Conservation (phyloP, 140 eudicot genomes). For the Anethum foeniculum region DNA sequence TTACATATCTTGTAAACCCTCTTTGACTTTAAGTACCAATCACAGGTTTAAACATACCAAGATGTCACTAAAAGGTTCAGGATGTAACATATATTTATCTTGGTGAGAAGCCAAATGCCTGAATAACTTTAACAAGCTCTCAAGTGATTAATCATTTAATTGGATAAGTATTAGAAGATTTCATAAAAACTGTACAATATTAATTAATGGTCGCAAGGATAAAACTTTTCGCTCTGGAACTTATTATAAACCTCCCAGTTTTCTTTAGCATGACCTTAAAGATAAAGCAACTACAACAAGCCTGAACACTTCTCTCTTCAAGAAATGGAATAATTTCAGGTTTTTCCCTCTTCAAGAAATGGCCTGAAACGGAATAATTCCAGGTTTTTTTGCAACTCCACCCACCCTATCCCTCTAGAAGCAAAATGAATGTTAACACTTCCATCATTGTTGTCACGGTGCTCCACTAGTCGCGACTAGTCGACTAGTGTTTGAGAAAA, state of each 20-base stretch:
- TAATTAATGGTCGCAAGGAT: neutral
- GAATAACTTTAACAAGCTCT: neutral
- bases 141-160: neutral
- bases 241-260: neutral
- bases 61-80: neutral
- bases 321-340: too few species aligned
- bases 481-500: too few species aligned
- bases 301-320: neutral
- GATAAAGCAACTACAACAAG: neutral
- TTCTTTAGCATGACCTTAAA: neutral
- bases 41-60: neutral
- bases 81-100: neutral
- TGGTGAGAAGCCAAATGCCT: neutral
- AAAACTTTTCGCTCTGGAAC: neutral
- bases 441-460: too few species aligned
- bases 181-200: neutral
- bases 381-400: neutral
- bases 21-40: neutral
- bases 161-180: neutral
- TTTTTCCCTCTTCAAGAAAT: neutral
- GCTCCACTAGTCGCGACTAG: too few species aligned
- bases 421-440: neutral
- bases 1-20: neutral
- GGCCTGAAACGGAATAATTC: neutral
- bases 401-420: neutral